phyloP scores from a whole-genome alignment of 352 stramenopile genomes.

The Phytophthora boehmeriae region DNA sequence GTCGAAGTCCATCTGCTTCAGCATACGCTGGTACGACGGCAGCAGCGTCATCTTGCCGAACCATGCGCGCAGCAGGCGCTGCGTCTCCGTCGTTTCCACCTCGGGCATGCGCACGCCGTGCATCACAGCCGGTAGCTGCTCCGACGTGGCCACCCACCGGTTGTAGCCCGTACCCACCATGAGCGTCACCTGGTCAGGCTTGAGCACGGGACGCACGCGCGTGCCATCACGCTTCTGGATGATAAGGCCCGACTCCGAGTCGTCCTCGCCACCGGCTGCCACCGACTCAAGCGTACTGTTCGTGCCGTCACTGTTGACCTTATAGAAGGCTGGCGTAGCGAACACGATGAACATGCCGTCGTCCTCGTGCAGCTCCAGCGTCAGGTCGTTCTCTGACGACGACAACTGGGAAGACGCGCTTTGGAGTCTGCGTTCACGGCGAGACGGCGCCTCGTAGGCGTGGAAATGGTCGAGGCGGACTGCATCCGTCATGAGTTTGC shows the following conservation, averaged over 20 bases:
- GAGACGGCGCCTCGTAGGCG: conserved; percentile 47
- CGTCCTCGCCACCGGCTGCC: conserved; percentile 26
- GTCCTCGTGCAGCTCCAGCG: conserved; percentile 63
- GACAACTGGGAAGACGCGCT: conserved; percentile 3
- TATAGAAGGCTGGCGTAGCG: conserved; percentile 56
- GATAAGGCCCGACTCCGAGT: conserved; percentile 54
- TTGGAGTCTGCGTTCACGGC: conserved; percentile 22
- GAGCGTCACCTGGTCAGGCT: conserved; percentile 55
- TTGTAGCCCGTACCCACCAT: conserved; percentile 69
- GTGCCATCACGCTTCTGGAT: conserved; percentile 51
- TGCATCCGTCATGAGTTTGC: conserved; percentile 57
- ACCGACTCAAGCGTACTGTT: conserved; percentile 31
- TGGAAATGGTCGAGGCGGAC: conserved; percentile 72
- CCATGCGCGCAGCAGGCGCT: conserved; percentile 53
- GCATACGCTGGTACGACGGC: conserved; percentile 59
- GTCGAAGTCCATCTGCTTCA: conserved; percentile 51
- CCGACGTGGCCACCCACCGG: conserved; percentile 52
- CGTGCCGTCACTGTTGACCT: conserved; percentile 40
- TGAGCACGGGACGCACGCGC: conserved; percentile 53
- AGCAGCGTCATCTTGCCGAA: conserved; percentile 74
- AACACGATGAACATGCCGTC: conserved; percentile 66
- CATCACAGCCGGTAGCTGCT: conserved; percentile 54
- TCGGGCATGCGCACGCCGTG: conserved; percentile 67
- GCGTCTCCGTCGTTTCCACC: conserved; percentile 25
- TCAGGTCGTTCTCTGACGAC: conserved; percentile 36